Percentiles rank a stretch among this genome's conserved stretches.
Evolutionary conservation across 768 basidiomycete species (phyloP).

Genomic region (Leccinum arenicola): DNA sequence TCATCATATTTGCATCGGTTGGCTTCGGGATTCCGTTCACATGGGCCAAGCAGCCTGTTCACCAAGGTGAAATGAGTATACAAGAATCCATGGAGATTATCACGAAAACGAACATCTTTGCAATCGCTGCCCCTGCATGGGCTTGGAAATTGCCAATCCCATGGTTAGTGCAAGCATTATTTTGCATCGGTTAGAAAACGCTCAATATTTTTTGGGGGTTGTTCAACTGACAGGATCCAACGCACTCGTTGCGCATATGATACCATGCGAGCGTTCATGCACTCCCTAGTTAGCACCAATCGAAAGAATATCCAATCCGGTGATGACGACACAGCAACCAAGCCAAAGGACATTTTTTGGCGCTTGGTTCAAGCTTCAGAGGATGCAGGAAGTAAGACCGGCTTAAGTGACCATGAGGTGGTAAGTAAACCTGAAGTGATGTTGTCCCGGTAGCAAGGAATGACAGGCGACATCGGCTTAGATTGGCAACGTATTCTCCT

Average conservation of each 20-base stretch:
- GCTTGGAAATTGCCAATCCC: conserved; percentile 24
- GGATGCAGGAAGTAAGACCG: conserved; percentile 14
- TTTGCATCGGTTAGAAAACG: background rate
- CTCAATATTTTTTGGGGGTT: background rate
- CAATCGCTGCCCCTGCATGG: conserved; percentile 18
- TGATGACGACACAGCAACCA: background rate
- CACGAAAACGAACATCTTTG: conserved; percentile 12
- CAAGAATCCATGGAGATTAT: conserved; percentile 22
- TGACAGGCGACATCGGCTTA: conserved; percentile 14
- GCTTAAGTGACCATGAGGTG: conserved; percentile 18
- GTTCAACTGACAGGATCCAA: conserved; percentile 15
- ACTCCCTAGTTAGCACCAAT: conserved; percentile 6
- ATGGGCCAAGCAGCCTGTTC: conserved; percentile 16
- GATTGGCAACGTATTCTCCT: conserved; percentile 52
- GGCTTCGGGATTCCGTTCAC: conserved; percentile 25
- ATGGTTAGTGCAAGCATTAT: conserved; percentile 5
- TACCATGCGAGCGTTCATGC: conserved; percentile 22
- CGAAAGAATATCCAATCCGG: conserved; percentile 12
- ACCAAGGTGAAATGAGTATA: conserved; percentile 18
- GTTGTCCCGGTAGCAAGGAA: background rate
- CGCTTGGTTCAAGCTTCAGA: conserved; percentile 22
- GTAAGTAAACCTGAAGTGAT: conserved; percentile 1
- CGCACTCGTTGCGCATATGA: conserved; percentile 21
- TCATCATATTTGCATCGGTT: conserved; percentile 22
- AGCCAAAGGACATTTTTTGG: conserved; percentile 21